Base-by-base conservation (phyloP, 805 yeast genomes). In the Kodamaea lidongshanica region DNA sequence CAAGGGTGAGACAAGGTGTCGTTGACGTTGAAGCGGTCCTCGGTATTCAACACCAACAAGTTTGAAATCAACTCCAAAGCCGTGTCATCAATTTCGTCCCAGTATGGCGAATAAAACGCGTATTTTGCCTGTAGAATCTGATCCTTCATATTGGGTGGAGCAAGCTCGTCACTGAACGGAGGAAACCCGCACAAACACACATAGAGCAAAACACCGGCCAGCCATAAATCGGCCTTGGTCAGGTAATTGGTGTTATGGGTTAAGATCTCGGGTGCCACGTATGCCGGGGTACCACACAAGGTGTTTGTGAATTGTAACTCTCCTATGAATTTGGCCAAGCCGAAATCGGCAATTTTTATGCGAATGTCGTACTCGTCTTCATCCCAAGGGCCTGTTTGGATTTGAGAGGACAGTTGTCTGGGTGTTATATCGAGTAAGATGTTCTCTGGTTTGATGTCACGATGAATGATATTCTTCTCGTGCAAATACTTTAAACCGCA, bases 171-270 rank as follows among this genome's bases (percentile, higher is more conserved):
- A 45, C 86, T 78, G 48, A 83, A 83, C 0, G 94, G 94, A 4
- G 89, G 92, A 41, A 83, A 83, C 0, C 94, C 94, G 50, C 86
- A 81, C 11, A 83, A 58, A 48, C 92, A 80, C 2, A 82, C 87
- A 39, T 83, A 83, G 10, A 82, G 52, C 26, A 83, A 62, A 2
- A 82, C 89, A 3, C 92, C 94, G 6, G 81, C 70, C 48, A 85
- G 80, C 94, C 94, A 83, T 51, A 83, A 55, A 51, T 83, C 94
- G 8, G 79, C 86, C 25, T 79, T 73, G 19, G 80, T 78, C 19
- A 82, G 69, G 44, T 83, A 83, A 41, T 67, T 64, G 18, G 79
- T 52, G 22, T 62, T 58, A 52, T 77, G 75, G 10, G 52, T 62
- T 16, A 74, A 45, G 5, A 83, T 80, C 46, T 83, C 94, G 0